Percentiles rank a stretch among this genome's conserved stretches.
Conservation (phyloP, 768 basidiomycete genomes). For the Russula emetica region DNA sequence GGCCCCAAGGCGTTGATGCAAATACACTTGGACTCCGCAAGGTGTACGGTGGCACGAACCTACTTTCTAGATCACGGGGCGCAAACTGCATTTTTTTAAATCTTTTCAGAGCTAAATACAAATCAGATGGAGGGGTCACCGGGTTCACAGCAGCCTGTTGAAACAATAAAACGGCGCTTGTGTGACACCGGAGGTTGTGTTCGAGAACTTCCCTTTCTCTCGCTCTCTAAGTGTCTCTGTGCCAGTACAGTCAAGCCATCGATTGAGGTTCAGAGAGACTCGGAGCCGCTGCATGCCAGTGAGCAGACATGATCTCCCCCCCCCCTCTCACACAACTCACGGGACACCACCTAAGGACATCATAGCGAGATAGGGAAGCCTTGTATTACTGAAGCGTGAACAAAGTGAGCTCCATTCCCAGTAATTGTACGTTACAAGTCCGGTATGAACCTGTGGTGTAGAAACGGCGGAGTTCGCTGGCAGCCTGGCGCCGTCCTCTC, state of each 20-base stretch:
- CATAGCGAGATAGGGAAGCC: background rate
- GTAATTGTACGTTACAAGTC: background rate
- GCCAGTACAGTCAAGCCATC: background rate
- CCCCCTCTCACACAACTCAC: background rate
- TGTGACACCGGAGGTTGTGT: background rate
- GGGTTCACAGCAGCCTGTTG: background rate
- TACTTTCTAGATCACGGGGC: background rate
- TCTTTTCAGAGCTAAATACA: background rate
- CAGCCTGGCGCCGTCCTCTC: background rate
- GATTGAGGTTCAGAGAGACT: too few relatives aligned
- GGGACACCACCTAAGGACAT: too few relatives aligned
- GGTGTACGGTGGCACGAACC: background rate
- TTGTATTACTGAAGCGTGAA: background rate
- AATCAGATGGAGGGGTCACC: conserved; percentile 1
- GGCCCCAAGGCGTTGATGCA: background rate
- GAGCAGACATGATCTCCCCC: background rate
- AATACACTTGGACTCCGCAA: background rate
- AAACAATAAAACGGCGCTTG: background rate
- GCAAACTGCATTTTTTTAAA: background rate
- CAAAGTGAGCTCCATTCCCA: background rate
- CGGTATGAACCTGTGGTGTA: background rate
- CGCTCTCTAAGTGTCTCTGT: background rate
- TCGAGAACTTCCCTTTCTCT: background rate
- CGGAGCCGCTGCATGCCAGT: background rate
- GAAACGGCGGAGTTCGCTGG: background rate